phyloP scores from a whole-genome alignment of 148 eudicot genomes.

The Euryodendron excelsum region DNA sequence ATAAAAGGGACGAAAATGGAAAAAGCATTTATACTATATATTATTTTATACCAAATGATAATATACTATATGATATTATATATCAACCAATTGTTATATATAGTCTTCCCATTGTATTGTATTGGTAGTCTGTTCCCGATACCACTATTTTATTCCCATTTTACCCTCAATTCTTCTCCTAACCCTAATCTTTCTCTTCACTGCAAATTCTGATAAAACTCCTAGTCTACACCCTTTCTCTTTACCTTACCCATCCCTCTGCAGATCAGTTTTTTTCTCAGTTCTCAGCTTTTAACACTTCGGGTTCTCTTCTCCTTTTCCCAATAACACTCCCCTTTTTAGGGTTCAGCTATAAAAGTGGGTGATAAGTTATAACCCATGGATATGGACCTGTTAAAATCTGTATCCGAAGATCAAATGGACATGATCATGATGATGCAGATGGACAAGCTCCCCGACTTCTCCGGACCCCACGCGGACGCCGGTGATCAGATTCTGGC shows the following conservation, averaged over 20 bases:
- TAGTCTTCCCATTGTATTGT: too few relatives aligned
- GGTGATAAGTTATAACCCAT: not conserved
- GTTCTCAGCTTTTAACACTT: conserved; percentile 26
- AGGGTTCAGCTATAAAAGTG: conserved; percentile 9
- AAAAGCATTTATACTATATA: conserved; percentile 18
- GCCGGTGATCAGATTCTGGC: conserved; percentile 14
- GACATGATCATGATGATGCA: conserved; percentile 31
- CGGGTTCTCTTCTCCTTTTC: too few relatives aligned
- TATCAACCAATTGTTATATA: conserved; percentile 48
- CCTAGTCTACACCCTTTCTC: conserved; percentile 41
- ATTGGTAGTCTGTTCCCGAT: conserved; percentile 44
- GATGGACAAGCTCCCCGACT: conserved; percentile 26
- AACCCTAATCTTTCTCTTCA: conserved; percentile 19
- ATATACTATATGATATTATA: conserved; percentile 28
- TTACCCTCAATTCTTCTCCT: conserved; percentile 9
- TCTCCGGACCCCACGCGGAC: conserved; percentile 17
- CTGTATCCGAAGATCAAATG: conserved; percentile 13
- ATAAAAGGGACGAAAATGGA: conserved; percentile 9
- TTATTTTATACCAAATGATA: conserved; percentile 13
- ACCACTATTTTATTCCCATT: conserved; percentile 29
- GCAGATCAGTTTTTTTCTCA: conserved; percentile 24
- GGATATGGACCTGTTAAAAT: conserved; percentile 22
- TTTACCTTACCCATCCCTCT: conserved; percentile 58
- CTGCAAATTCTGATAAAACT: conserved; percentile 41
- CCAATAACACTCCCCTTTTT: conserved; percentile 17